Base-by-base conservation (phyloP, 805 yeast species). In the Saccharomycopsis fibuligera region DNA sequence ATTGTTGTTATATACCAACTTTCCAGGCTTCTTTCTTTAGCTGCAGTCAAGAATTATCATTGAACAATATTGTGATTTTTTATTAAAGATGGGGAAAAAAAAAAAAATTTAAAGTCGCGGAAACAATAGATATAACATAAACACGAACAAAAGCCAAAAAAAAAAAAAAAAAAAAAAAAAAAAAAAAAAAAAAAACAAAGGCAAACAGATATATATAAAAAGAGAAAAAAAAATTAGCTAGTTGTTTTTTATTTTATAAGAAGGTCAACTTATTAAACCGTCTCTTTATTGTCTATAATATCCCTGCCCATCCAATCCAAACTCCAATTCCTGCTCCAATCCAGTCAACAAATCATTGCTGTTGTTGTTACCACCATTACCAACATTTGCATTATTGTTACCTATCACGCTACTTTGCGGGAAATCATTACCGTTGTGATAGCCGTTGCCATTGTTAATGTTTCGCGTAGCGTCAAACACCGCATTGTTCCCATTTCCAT, bases 311-410 rank as follows among this genome's bases (percentile, higher is more conserved):
- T 83, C 88, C 39, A 82, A 61, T 1, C 88, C 88, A 60, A 73
- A 82, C 54, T 80, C 86, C 57, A 82, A 61, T 54, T 83, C 89
- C 53, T 72, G 76, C 56, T 82, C 89, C 38, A 82, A 61, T 47
- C 78, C 83, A 29, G 69, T 60, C 35, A 69, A 55, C 29, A 56
- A 61, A 22, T 57, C 60, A 22, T 54, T 50, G 58, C 60, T 44
- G 36, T 16, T 36, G 17, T 22, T 23, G 24, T 44, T 44, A 25
- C 14, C 6, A 16, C 63, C 64, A 42, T 56, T 61, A 37, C 57
- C 60, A 24, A 55, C 54, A 21, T 57, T 56, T 16, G 31, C 12
- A n/a, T n/a, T n/a, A n/a, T n/a, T n/a, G n/a, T n/a, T n/a, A n/a
- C n/a, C n/a, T n/a, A n/a, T n/a, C 10, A 27, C 12, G 12, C 31